Base-by-base conservation (phyloP, 1,284 basidiomycete species). In the Grifola frondosa region DNA sequence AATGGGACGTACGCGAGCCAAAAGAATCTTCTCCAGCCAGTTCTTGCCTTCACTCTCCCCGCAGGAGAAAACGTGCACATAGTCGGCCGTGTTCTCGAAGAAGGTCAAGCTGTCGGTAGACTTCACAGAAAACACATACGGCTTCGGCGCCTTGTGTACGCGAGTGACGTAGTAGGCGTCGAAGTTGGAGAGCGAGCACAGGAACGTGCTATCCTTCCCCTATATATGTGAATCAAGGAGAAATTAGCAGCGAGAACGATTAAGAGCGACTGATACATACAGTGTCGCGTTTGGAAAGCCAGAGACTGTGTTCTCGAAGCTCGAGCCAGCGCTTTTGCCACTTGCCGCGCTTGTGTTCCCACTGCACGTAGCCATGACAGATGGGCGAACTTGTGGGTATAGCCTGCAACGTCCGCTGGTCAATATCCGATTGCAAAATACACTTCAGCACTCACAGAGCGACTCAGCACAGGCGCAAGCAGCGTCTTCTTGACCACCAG, bases 261-360 rank as follows among this genome's bases (percentile, higher is more conserved):
- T n/a, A n/a, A n/a, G n/a, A n/a, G n/a, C n/a, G n/a, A n/a, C n/a
- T n/a, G 20, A 42, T 19, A 65, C 75, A 46, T 57, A 91, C 90
- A 62, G 81, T 86, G 44, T 95, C 89, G 20, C 88, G 84, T 68
- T 95, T 96, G 21, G 88, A 84, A 24, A 94, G 60, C 75, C 84
- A 95, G 36, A 96, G 63, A 44, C 81, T 80, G 50, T 93, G 90
- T 57, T 93, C 90, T 30, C 86, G 77, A 21, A 95, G 76, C 58
- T 87, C 81, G 57, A 96, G 71, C 80, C 84, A 94, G 21, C 91
- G 79, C 65, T 94, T 96, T 46, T 73, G 83, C 93, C 93, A 97
- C 65, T 95, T 95, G 29, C 91, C 91, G 46, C 84, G 81, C 67
- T 92, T 94, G 40, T 73, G 74, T 69, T 95, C 89, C 74, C 84